Conservation (phyloP, 345 rosid species). For the Triadica sebifera region DNA sequence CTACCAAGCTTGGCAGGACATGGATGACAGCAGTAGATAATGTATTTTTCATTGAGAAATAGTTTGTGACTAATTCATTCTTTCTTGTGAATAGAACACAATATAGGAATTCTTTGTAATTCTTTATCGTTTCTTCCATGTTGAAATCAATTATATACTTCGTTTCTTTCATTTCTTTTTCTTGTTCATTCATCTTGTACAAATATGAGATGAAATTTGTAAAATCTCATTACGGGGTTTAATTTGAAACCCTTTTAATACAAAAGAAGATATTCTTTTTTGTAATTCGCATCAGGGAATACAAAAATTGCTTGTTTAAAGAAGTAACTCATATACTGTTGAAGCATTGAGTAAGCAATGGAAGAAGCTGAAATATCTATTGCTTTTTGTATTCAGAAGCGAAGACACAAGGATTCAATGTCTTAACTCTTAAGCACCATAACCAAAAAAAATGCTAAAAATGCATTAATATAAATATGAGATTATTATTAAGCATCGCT, state of each 20-base stretch:
- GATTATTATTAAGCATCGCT: no score
- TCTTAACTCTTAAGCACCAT: no score
- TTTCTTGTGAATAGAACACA: constrained; percentile 59
- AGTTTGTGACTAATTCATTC: constrained; percentile 43
- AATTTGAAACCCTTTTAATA: constrained; percentile 20
- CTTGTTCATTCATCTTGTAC: constrained; percentile 14
- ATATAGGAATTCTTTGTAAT: constrained; percentile 43
- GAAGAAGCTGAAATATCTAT: no score
- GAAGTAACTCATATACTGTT: no score
- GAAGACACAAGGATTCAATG: no score
- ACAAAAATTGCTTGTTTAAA: no score
- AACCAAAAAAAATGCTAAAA: no score
- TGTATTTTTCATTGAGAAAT: neutral
- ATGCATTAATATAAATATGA: no score
- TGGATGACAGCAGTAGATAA: constrained; percentile 26
- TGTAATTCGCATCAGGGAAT: no score
- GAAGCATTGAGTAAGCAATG: no score
- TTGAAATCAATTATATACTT: constrained; percentile 10
- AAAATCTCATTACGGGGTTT: constrained; percentile 26
- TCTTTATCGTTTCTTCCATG: constrained; percentile 10
- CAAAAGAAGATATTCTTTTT: constrained; percentile 5
- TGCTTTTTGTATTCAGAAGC: no score
- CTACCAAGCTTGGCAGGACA: constrained; percentile 21
- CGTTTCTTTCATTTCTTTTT: neutral
- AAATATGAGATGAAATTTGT: constrained; percentile 14